Evolutionary conservation across 1,284 basidiomycete species (phyloP), one percentile per base, ranked within the genome.

Genomic region (Apiotrichum sp.): DNA sequence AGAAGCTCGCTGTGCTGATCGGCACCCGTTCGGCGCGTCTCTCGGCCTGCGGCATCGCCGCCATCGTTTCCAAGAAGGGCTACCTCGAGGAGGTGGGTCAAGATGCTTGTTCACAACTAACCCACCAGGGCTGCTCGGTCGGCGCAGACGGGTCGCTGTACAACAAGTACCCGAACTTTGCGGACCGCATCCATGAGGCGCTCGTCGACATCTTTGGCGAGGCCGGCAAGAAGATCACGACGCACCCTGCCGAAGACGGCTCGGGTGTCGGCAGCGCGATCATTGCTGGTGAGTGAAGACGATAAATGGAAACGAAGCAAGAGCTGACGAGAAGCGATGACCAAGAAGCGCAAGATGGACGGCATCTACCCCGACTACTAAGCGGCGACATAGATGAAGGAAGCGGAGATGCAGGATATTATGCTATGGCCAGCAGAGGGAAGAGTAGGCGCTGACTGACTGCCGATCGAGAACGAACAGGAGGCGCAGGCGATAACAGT

Each of bases 221-320:
- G 66, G 90, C 89, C 78, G 93, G 92, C 68, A 82, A 84, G 65
- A 89, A 88, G 66, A 90, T 97, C 66, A 76, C 86, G 36, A 95
- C 92, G 0, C 83, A 89, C 73, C 90, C 92, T 66, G 93, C 93
- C 14, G 93, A 97, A 73, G 93, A 96, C 69, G 93, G 93, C 52
- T 91, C 88, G 61, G 93, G 93, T 65, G 92, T 96, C 41, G 93
- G 93, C n/a, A 89, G 87, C 64, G 92, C 91, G 3, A 93, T 97
- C 71, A 95, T 97, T 64, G 93, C 91, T 38, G 88, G 89, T 88
- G 59, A 63, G 85, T 78, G 4, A 14, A 45, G 38, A 9, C n/a
- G 3, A 3, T 6, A 6, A 4, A 41, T 6, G 10, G n/a, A 41
- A 41, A 6, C 40, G 6, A n/a, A 14, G 10, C n/a, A 13, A 13